Evolutionary conservation across 768 basidiomycete genomes (phyloP), one percentile per base, ranked within the genome.

Genomic region (Leccinum pellstonianum): DNA sequence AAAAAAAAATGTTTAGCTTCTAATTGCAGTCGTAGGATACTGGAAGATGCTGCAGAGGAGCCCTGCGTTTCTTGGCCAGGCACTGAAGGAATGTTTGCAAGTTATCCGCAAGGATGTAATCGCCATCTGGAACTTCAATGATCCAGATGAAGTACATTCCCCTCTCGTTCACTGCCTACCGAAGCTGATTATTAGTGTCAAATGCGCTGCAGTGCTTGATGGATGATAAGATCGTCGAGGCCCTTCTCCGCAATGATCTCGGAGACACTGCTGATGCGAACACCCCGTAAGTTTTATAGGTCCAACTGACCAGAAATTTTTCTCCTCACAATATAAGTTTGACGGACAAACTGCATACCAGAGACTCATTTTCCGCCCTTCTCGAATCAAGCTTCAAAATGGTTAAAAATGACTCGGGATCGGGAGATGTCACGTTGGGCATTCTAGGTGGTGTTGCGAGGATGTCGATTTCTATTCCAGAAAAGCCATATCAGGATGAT

Each of bases 61-160:
- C 0, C 0, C 19, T 21, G 2, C 2, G 9, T 21, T 47, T 14
- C 47, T 0, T 48, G 47, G 11, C 12, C 10, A 4, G 4, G 0
- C 47, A 2, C 0, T 48, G 47, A 23, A 21, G 11, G 12, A 48
- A 48, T 23, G 21, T 48, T 23, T 48, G 21, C 3, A 12, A 23
- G 21, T 14, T 5, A 48, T 48, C 11, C 21, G 1, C 5, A 0
- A 12, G 4, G 47, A 48, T 7, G 1, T 23, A 0, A 21, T 47
- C 46, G 1, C 47, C 12, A 3, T 48, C 23, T 48, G 47, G 47
- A 48, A 48, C 21, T 23, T 48, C 11, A 23, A 19, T 23, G 47
- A 48, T 4, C 21, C 47, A 6, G 14, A 5, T 48, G 0, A 1
- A 5, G 47, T 48, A 23, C 21, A 8, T 14, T 21, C 1, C 17